Conservation (phyloP, 176 grass and related monocot genomes). For the Elymus sibiricus region DNA sequence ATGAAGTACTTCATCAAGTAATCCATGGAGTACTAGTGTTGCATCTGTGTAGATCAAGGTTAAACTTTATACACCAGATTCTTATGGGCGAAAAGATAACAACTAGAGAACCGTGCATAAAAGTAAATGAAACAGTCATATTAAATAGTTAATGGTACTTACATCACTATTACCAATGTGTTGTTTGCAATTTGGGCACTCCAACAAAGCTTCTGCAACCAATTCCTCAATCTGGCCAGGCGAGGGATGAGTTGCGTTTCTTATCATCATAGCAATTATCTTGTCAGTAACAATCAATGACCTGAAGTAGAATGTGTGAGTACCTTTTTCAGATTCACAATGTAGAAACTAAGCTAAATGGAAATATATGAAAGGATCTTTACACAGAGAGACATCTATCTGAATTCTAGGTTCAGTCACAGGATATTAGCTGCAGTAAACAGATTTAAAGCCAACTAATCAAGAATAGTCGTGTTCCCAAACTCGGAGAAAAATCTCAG, state of each 20-base stretch:
- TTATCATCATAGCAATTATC: constrained; percentile 49
- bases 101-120: background rate
- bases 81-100: background rate
- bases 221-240: constrained; percentile 50
- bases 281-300: constrained; percentile 53
- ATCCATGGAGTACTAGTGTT: background rate
- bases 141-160: constrained; percentile 29
- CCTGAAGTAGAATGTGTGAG: constrained; percentile 25
- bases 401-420: background rate
- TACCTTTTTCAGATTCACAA: background rate
- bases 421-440: background rate
- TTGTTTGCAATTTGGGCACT: constrained; percentile 85
- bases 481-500: background rate
- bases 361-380: background rate
- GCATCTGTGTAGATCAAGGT: background rate
- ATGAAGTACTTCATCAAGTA: background rate
- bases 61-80: background rate
- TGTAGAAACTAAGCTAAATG: background rate
- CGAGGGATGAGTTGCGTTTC: background rate
- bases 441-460: background rate
- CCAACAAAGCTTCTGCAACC: constrained; percentile 50
- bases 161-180: constrained; percentile 86
- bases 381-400: background rate
- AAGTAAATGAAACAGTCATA: background rate
- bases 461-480: background rate